Evolutionary conservation across 2,329 filamentous ascomycete genomes (phyloP).

Genomic region (Metarhizium sp.): DNA sequence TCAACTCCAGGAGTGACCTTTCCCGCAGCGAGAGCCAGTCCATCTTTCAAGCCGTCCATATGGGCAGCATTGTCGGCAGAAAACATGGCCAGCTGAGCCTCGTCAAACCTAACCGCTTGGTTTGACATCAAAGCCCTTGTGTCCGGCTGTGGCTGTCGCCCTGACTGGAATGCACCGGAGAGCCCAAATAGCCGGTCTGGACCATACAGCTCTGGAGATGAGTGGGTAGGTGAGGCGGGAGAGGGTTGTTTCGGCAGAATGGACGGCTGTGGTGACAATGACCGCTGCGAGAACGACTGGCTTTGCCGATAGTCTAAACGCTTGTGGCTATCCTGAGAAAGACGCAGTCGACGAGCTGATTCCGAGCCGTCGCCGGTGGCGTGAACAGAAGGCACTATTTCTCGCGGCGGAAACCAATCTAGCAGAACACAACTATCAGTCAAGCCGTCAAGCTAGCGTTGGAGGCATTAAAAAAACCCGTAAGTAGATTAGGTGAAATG

Average conservation of each 20-base stretch:
- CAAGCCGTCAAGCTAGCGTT: not conserved
- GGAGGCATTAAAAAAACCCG: not conserved
- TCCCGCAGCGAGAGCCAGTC: slow-evolving; percentile 38
- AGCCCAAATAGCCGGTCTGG: slow-evolving; percentile 27
- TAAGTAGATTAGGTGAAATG: not conserved
- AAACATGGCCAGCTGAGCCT: slow-evolving; percentile 30
- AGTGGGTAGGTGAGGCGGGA: slow-evolving; percentile 30
- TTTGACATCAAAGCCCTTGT: not conserved
- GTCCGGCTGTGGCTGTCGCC: not conserved
- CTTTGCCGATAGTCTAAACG: not conserved
- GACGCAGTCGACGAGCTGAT: not conserved
- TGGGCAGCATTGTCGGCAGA: slow-evolving; percentile 21
- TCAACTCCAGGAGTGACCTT: slow-evolving; percentile 68
- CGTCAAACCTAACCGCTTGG: slow-evolving; percentile 26
- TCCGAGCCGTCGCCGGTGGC: not conserved
- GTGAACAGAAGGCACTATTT: not conserved
- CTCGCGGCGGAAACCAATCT: slow-evolving; percentile 8
- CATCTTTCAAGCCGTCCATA: slow-evolving; percentile 38
- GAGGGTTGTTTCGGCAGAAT: slow-evolving; percentile 12
- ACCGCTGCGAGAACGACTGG: slow-evolving; percentile 8
- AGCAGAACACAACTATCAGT: slow-evolving; percentile 4
- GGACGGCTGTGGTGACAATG: slow-evolving; percentile 26
- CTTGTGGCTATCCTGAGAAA: not conserved
- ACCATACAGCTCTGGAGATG: slow-evolving; percentile 33
- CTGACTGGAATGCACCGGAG: slow-evolving; percentile 15